Conservation (phyloP, 2,329 filamentous ascomycete species). For the Magnaporthiopsis rhizophila region DNA sequence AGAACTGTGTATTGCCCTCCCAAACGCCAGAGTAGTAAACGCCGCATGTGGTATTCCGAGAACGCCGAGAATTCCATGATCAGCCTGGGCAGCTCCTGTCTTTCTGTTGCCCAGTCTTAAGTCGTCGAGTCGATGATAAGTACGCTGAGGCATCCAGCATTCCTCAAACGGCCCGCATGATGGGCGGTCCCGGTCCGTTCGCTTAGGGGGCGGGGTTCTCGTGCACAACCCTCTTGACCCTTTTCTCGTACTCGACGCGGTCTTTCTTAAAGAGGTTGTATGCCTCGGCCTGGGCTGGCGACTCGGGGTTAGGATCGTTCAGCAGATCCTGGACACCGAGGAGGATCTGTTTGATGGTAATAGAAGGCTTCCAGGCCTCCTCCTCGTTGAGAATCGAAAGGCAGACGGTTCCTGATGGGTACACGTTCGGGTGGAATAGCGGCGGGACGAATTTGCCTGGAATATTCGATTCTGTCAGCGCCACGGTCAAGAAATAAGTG, state of each 20-base stretch:
- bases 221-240: conserved; percentile 76
- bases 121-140: neutral
- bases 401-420: conserved; percentile 95
- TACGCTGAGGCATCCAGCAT: neutral
- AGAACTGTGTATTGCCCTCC: neutral
- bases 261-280: conserved; percentile 97
- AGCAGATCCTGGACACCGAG: conserved; percentile 93
- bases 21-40: neutral
- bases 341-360: conserved; percentile 96
- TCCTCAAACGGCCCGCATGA: neutral
- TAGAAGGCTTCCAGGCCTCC: conserved; percentile 96
- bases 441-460: conserved; percentile 93
- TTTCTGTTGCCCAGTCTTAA: neutral
- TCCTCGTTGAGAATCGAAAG: conserved; percentile 97
- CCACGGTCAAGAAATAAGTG: conserved; percentile 9
- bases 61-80: neutral
- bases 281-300: conserved; percentile 91
- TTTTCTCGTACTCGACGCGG: conserved; percentile 75
- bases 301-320: conserved; percentile 94
- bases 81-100: neutral
- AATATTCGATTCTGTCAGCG: conserved; percentile 1
- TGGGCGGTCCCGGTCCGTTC: neutral
- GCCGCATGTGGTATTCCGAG: neutral
- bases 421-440: conserved; percentile 97
- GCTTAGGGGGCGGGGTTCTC: conserved; percentile 72